Conservation (phyloP, 805 yeast genomes). For the Candida pseudofarinosa region DNA sequence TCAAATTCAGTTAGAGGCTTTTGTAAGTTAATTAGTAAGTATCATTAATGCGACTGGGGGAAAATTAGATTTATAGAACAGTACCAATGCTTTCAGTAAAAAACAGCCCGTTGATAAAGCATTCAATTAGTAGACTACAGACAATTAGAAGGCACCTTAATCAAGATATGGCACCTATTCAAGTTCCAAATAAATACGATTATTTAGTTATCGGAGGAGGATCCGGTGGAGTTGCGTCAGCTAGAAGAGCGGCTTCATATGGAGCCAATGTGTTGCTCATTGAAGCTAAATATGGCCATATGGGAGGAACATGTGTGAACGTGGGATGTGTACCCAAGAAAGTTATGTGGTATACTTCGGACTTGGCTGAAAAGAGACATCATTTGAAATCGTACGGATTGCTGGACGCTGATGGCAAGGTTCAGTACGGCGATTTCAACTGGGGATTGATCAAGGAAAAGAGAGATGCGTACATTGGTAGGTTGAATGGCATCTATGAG, state of each 20-base stretch:
- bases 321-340: conserved; percentile 99
- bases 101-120: conserved; percentile 9
- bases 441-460: conserved; percentile 81
- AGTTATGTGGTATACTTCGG: conserved; percentile 98
- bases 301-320: conserved; percentile 99
- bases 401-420: conserved; percentile 47
- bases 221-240: conserved; percentile 98
- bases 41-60: neutral
- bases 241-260: conserved; percentile 90
- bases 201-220: conserved; percentile 98
- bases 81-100: conserved; percentile 8
- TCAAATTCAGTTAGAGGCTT: too few relatives aligned
- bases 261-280: conserved; percentile 85
- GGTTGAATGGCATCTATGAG: conserved; percentile 92
- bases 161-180: conserved; percentile 51
- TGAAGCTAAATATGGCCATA: conserved; percentile 60
- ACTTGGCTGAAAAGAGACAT: conserved; percentile 68
- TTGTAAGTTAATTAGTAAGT: neutral
- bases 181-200: conserved; percentile 60
- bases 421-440: conserved; percentile 54
- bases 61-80: neutral
- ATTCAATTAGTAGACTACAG: conserved; percentile 17
- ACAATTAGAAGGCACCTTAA: conserved; percentile 28
- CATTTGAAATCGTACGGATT: conserved; percentile 86
- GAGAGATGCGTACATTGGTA: conserved; percentile 85